Conservation (phyloP, 805 yeast species). For the Wickerhamomyces queroliae region DNA sequence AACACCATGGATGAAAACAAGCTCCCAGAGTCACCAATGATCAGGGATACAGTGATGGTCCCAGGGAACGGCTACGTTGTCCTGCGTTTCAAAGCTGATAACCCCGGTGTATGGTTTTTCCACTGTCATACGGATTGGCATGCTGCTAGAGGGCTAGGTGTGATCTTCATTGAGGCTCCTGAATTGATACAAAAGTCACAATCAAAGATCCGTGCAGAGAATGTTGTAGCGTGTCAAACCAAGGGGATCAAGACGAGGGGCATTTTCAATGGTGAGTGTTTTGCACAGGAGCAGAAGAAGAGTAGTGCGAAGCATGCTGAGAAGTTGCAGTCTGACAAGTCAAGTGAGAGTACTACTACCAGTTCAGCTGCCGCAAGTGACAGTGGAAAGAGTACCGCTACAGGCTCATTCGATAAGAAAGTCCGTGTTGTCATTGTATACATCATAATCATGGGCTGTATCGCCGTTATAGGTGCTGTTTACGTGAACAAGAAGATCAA, state of each 20-base stretch:
- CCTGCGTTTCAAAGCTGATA: conserved; percentile 68
- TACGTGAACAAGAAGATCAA: not conserved
- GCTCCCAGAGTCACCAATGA: conserved; percentile 51
- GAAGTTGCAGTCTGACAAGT: not conserved
- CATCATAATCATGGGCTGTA: not conserved
- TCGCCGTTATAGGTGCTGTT: not conserved
- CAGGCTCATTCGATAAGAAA: not conserved
- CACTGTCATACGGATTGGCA: conserved; percentile 92
- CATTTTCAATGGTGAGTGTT: conserved; percentile 59
- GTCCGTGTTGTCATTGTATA: not conserved
- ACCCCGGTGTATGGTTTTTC: conserved; percentile 93
- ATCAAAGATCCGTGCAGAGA: conserved; percentile 33
- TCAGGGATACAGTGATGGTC: conserved; percentile 70
- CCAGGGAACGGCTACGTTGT: conserved; percentile 62
- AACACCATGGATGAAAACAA: not conserved
- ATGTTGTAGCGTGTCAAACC: conserved; percentile 40
- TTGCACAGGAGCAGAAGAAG: not conserved
- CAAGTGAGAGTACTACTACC: too few species aligned
- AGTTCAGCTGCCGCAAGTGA: too few species aligned
- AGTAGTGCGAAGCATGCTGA: not conserved
- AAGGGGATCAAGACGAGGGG: conserved; percentile 46
- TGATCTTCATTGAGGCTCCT: conserved; percentile 70
- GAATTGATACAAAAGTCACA: conserved; percentile 35
- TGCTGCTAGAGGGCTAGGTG: conserved; percentile 73
- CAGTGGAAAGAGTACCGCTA: too few species aligned